A percentile compares a stretch with the other conserved stretches of the same genome.
Evolutionary conservation across 2,329 filamentous ascomycete species (phyloP).

Genomic region (Arthrinium phaeospermum): DNA sequence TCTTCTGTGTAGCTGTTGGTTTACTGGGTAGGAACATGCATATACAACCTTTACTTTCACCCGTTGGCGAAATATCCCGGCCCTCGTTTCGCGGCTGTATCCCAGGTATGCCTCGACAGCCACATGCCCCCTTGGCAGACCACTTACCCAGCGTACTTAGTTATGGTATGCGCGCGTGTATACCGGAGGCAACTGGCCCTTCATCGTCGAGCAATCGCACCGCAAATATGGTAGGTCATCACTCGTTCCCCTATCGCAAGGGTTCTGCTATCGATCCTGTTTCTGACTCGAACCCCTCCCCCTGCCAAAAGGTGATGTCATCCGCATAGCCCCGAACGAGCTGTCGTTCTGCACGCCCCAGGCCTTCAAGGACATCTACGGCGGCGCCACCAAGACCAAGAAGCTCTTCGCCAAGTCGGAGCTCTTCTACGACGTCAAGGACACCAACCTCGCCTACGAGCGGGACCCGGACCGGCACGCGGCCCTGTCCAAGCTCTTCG

Average conservation of each 20-base stretch:
- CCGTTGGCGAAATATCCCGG: slow-evolving; percentile 31
- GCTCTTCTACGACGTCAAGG: slow-evolving; percentile 26
- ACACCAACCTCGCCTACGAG: slow-evolving; percentile 26
- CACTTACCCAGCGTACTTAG: slow-evolving; percentile 17
- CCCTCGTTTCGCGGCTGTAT: slow-evolving; percentile 28
- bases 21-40: neutral
- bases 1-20: neutral
- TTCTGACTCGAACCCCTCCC: too few species aligned
- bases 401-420: slow-evolving; percentile 30
- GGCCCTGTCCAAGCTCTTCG: slow-evolving; percentile 28
- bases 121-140: too few species aligned
- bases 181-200: slow-evolving; percentile 23
- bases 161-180: slow-evolving; percentile 27
- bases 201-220: slow-evolving; percentile 24
- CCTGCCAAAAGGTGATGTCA: slow-evolving; percentile 27
- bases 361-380: slow-evolving; percentile 28
- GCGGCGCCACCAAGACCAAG: slow-evolving; percentile 26
- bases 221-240: slow-evolving; percentile 25
- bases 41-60: slow-evolving; percentile 29
- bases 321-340: slow-evolving; percentile 31
- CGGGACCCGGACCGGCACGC: slow-evolving; percentile 31
- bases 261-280: too few species aligned
- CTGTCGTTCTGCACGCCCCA: slow-evolving; percentile 27
- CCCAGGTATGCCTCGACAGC: slow-evolving; percentile 22
- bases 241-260: too few species aligned